Evolutionary conservation across 768 basidiomycete genomes (phyloP), one percentile per base, ranked within the genome.

Genomic region (Naganishia friedmannii): DNA sequence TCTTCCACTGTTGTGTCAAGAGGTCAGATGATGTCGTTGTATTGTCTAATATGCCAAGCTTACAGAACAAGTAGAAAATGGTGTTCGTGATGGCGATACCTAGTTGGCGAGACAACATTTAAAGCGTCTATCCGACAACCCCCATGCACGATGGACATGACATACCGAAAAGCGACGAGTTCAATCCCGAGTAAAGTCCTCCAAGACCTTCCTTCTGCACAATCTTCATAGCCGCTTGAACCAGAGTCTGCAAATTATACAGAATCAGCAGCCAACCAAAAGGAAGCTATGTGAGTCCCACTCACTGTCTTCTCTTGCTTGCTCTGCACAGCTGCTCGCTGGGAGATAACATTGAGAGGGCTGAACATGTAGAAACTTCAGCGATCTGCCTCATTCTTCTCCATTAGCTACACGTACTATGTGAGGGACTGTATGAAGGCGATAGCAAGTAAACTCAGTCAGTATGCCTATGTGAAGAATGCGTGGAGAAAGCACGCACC

Each of bases 31-130:
- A 23, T 12, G 9, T 7, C 12, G 32, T 5, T 23, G 15, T 26
- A 28, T 15, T 8, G n/a, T 8, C 26, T 0, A 13, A 28, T 19
- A 8, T 15, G 32, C 9, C 19, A 23, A 5, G 74, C 80, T 73
- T 46, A 78, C 79, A 78, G 71, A 80, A 81, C 23, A 80, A 75
- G 82, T 97, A 97, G 78, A 96, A 97, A 7, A 92, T 89, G 1
- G 93, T 82, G 71, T 98, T 98, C 23, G 96, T 96, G 39, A 96
- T 85, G 5, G 92, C 92, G 73, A 99, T 91, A 7, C 93, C 95
- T 63, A 42, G 6, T 26, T 29, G 23, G 55, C 51, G n/a, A 53
- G 32, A 66, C 46, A 51, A 10, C 56, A 34, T 31, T 56, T 32
- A 63, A 29, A 29, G n/a, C 10, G 9, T 4, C 6, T 26, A 13